Percentiles rank a stretch among this genome's conserved stretches.
Evolutionary conservation across 306 rosid species (phyloP).

Genomic region (Citrullus amarus): DNA sequence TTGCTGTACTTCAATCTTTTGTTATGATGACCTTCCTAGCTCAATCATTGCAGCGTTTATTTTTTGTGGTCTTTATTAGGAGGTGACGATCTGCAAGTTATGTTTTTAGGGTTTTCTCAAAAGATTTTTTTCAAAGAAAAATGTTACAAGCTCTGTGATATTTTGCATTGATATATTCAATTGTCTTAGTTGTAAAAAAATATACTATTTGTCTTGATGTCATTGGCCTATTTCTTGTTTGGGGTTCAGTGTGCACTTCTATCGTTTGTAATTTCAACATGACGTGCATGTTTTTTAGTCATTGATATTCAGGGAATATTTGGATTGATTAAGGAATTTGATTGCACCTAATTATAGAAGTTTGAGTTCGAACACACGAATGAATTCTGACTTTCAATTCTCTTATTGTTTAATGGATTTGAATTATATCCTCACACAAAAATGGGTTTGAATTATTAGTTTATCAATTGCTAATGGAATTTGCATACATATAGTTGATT

Average conservation of each 20-base stretch:
- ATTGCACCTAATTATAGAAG: neutral
- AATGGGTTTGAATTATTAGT: neutral
- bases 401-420: neutral
- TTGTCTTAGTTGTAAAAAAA: neutral
- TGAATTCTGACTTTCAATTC: neutral
- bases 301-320: neutral
- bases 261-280: neutral
- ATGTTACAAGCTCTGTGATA: neutral
- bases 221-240: neutral
- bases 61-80: neutral
- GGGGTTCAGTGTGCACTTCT: neutral
- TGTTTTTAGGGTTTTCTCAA: neutral
- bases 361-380: neutral
- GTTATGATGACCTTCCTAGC: neutral
- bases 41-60: neutral
- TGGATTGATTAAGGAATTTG: neutral
- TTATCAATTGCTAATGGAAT: neutral
- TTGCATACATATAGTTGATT: neutral
- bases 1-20: conserved; percentile 5
- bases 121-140: neutral
- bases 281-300: neutral
- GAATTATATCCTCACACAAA: neutral
- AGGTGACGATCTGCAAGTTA: neutral
- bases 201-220: neutral
- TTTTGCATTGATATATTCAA: neutral